Base-by-base conservation (phyloP, 2,329 filamentous ascomycete species). In the Rhynchosporium agropyri region DNA sequence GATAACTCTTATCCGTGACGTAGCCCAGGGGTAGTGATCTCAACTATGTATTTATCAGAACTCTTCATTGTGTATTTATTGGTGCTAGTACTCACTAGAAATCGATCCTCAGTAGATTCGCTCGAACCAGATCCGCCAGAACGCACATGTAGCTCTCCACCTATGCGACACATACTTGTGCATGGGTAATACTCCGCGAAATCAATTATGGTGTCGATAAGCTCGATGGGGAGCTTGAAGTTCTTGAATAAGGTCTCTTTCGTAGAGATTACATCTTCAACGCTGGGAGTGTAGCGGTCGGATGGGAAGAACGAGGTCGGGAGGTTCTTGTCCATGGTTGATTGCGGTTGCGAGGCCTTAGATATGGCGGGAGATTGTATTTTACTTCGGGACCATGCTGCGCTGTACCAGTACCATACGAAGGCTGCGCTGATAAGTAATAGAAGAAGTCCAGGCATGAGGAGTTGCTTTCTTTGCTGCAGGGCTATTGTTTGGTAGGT, bases 151-250 rank as follows among this genome's bases (percentile, higher is more conserved):
- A 31, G 36, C 42, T 60, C 45, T 63, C 55, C 58, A 10, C 56
- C 38, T 33, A 54, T 42, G 8, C 75, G 71, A 50, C 75, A 64
- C 12, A 73, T 73, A 9, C 75, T 70, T 0, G 75, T 74, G 67
- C 81, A 81, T 13, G 80, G 81, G 85, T 86, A 89, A 73, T 88
- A 88, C 73, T 87, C 84, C 60, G 84, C 86, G 33, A 77, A 72
- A 69, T 89, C 85, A 60, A 88, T 73, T 51, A 89, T 79, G 51
- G 74, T 71, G 68, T 87, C 81, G 43, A 85, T 75, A 0, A 89
- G 63, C 64, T 88, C 85, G 1, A 77, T 72, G 0, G 86, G 85
- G 1, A 88, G 74, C 2, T 71, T 72, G 6, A 75, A 73, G 10
- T 73, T 76, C 58, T 77, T 76, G 31, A 69, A 70, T n/a, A 88